Evolutionary conservation across 495 filamentous ascomycete genomes (phyloP), one percentile per base, ranked within the genome.

Genomic region (Penicillium dipodomyicola): DNA sequence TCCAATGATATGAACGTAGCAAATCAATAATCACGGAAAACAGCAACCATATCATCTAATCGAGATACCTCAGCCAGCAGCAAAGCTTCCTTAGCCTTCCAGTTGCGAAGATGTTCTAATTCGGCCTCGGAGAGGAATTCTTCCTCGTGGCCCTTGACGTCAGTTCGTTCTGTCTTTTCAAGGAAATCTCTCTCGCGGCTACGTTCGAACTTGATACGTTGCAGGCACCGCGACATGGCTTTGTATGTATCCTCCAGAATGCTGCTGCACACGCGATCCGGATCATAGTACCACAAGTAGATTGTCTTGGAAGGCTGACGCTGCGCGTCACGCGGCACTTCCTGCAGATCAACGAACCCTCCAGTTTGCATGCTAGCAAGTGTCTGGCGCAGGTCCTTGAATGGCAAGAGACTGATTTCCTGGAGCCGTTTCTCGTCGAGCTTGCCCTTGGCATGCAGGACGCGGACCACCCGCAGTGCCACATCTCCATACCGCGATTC

Each of bases 221-320:
- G 90, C 49, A 97, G 62, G 42, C 84, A 86, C 39, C 90, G 83
- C n/a, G 88, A 82, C 91, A 97, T 96, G 12, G 86, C 82, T 67
- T 92, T 92, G 76, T 96, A 97, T 10, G 84, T 82, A 54, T 88
- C 86, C 42, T 92, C 84, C 9, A 96, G 69, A 7, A 96, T 66
- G 29, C 83, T 81, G 14, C 77, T 72, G 37, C 82, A 74, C 19
- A 85, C 84, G 32, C 87, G 83, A 19, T 91, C 85, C 1, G 78
- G 71, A 63, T 97, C 94, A 68, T 87, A 96, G 74, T 82, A 96
- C 88, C 91, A 97, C 22, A 97, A 80, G 67, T 88, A 97, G 37
- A 93, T 84, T 1, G 90, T 92, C 33, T 89, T 84, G 48, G 80
- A 85, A 10, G 91, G 85, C 47, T 89, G 82, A 2, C 90, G 86